These are phyloP conservation scores for Boletus rex-veris DNA, from an alignment of 768 basidiomycete genomes.

Conservation along the genomic window DNA sequence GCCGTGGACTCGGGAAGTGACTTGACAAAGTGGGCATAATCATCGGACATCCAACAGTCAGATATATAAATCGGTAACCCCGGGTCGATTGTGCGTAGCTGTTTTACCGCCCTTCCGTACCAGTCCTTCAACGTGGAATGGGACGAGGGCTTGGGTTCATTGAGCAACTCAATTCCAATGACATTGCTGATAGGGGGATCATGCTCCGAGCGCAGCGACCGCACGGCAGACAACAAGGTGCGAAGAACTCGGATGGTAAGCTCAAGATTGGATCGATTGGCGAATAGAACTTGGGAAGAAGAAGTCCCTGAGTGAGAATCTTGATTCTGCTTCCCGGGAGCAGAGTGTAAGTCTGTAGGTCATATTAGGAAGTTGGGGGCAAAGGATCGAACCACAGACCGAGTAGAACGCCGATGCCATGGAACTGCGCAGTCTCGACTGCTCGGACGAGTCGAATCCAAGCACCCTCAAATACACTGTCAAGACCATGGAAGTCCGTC, in stretches of 20 bases:
- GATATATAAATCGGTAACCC: slow-evolving; percentile 67
- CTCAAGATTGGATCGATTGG: slow-evolving; percentile 41
- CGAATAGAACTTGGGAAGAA: slow-evolving; percentile 44
- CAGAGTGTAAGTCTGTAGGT: slow-evolving; percentile 64
- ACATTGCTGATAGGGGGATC: slow-evolving; percentile 42
- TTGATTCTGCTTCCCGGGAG: slow-evolving; percentile 70
- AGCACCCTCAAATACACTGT: slow-evolving; percentile 54
- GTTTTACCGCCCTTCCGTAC: slow-evolving; percentile 57
- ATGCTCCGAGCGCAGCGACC: slow-evolving; percentile 49
- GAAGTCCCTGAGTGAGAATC: slow-evolving; percentile 67
- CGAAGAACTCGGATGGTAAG: slow-evolving; percentile 49
- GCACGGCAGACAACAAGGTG: slow-evolving; percentile 34
- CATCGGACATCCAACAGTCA: slow-evolving; percentile 71
- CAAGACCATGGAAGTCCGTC: slow-evolving; percentile 61
- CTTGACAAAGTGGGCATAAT: slow-evolving; percentile 56
- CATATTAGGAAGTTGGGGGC: slow-evolving; percentile 14
- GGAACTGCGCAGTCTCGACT: slow-evolving; percentile 51
- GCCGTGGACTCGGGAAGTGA: slow-evolving; percentile 28
- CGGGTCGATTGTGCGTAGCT: slow-evolving; percentile 48
- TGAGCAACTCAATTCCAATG: slow-evolving; percentile 56
- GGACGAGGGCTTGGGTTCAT: slow-evolving; percentile 53
- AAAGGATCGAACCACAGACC: slow-evolving; percentile 38
- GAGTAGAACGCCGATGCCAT: slow-evolving; percentile 71
- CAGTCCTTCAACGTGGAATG: slow-evolving; percentile 54
- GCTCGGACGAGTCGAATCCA: slow-evolving; percentile 63